Base-by-base conservation (phyloP, 306 rosid genomes). In the Rosa multiflora region DNA sequence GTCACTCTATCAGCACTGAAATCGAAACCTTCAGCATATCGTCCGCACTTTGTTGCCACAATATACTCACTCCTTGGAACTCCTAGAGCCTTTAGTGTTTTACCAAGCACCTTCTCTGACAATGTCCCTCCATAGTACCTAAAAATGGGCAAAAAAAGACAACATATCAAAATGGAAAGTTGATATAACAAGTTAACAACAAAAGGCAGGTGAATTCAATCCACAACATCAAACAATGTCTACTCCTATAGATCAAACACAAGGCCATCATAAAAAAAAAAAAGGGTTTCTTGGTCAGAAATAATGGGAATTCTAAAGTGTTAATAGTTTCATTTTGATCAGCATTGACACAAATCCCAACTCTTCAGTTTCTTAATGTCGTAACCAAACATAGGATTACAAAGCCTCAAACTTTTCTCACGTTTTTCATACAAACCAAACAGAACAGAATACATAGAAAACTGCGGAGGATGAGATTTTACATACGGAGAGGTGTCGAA, bases 401-500 rank as follows among this genome's bases (percentile, higher is more conserved):
- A 32, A 32, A 32, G 37, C 37, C 3, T 32, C 37, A 32, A 32
- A 32, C 37, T 32, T 32, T 32, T 32, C 37, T 32, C 11, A 35
- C 37, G 35, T 58, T 80, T 74, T 44, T 7, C 75, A 68, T 14
- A 40, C 53, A 53, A 75, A 67, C 71, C 61, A 23, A n/a, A 43
- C n/a, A 18, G 44, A 40, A 80, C 37, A 32, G 37, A 32, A 32
- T 32, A 18, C n/a, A 18, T 2, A 11, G 26, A 49, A 49, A 48
- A 21, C 48, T 51, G 43, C 26, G 63, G 2, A 62, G 42, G 61
- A 62, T 10, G 1, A 73, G 4, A 73, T 1, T 32, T 46, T 46
- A 53, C 84, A 51, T 81, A 94, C 97, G 99, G 99, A 53, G 99
- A 92, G 77, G 99, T 94, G 74, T 94, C 99, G 80, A 92, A 94